A percentile compares a stretch with the other conserved stretches of the same genome.
phyloP scores from a whole-genome alignment of 495 filamentous ascomycete species.

The Astrocystis sublimbata region DNA sequence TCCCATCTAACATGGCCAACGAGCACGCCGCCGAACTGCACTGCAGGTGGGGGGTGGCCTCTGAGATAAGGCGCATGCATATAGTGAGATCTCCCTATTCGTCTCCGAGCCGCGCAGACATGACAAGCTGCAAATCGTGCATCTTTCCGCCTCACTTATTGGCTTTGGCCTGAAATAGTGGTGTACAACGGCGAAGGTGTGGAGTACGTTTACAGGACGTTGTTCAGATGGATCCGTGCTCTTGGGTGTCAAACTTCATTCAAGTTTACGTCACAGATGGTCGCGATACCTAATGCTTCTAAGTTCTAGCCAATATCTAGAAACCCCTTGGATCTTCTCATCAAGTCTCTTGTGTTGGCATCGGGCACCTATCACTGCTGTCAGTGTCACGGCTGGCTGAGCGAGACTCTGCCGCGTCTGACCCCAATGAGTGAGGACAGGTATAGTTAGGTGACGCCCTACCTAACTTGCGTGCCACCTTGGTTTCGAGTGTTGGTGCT shows the following conservation, averaged over 20 bases:
- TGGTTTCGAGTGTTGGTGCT: constrained; percentile 1
- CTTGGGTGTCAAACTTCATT: background rate
- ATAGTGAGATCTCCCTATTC: constrained; percentile 8
- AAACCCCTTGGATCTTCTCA: too few species aligned
- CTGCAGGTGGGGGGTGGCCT: constrained; percentile 5
- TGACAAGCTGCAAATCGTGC: background rate
- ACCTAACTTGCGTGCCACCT: background rate
- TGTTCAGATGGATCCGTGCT: background rate
- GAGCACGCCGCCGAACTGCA: constrained; percentile 12
- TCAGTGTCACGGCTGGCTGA: too few species aligned
- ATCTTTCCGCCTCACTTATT: constrained; percentile 5
- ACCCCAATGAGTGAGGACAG: too few species aligned
- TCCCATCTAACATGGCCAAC: constrained; percentile 12
- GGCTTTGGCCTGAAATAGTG: constrained; percentile 7
- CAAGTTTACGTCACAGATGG: background rate
- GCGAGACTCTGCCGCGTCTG: background rate
- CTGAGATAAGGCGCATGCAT: constrained; percentile 17
- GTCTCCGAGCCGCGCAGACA: background rate
- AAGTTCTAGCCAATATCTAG: too few species aligned
- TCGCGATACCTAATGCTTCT: background rate
- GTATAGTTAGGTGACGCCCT: background rate
- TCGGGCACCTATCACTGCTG: too few species aligned
- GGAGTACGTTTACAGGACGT: background rate
- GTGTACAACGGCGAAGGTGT: background rate
- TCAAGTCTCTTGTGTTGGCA: too few species aligned